Base-by-base conservation (phyloP, 2,329 filamentous ascomycete species). In the Hypoxylon sp. region DNA sequence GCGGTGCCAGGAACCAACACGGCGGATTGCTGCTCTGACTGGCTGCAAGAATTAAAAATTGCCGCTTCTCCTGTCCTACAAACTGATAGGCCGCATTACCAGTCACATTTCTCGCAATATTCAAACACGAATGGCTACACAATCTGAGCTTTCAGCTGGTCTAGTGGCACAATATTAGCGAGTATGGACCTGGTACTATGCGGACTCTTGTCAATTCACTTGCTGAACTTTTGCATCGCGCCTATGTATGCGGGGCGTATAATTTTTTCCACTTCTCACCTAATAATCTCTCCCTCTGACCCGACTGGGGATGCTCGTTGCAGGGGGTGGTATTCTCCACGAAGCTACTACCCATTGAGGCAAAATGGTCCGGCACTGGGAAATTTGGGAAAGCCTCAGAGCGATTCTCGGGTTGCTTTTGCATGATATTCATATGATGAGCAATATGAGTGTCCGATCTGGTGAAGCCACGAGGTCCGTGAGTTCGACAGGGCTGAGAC, bases 401-500 rank as follows among this genome's bases (percentile, higher is more conserved):
- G 61, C 59, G 59, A 66, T 37, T 60, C 49, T 64, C 69, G 59
- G 69, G 63, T 59, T 40, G 55, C 58, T 60, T 62, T 62, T 53
- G 67, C 67, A 68, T 66, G 67, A 67, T 65, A 40, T 68, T 61
- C 59, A 64, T 68, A 70, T 64, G 66, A 66, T 66, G 57, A 72
- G 61, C 50, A 68, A 70, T 68, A 67, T 64, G 57, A 69, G 49
- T 13, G 48, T 60, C 25, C 49, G 70, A 64, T 63, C 53, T 49
- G 54, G 59, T 55, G 35, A 63, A 57, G 61, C 50, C 33, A 44
- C 51, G 50, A 30, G 46, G 53, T 69, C 61, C 59, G 55, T 66
- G 63, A 51, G 67, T 53, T 70, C 53, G 59, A 71, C 73, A 74
- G 64, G 73, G 72, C 73, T 75, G 73, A 75, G 70, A 74, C 72